These are phyloP conservation scores for Nakazawaea ishiwadae DNA, from an alignment of 805 yeast species.

Conservation along the genomic window DNA sequence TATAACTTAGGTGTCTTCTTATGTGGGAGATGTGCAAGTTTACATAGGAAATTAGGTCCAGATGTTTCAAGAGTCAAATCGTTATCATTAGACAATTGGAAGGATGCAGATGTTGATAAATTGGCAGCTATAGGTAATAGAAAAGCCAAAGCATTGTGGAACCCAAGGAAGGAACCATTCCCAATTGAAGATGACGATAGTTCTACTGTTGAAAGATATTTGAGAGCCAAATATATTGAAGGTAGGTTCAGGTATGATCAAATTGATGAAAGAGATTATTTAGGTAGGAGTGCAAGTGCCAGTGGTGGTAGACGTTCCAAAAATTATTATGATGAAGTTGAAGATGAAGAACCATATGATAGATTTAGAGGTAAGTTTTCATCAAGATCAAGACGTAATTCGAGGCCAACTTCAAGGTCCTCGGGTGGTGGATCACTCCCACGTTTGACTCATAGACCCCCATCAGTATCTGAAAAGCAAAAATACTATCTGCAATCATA, in stretches of 20 bases:
- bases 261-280: conserved; percentile 30
- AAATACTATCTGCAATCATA: conserved; percentile 47
- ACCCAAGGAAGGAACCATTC: conserved; percentile 60
- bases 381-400: conserved; percentile 12
- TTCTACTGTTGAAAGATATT: conserved; percentile 56
- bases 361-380: conserved; percentile 3
- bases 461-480: conserved; percentile 48
- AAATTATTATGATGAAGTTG: neutral
- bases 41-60: conserved; percentile 62
- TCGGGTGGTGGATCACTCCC: conserved; percentile 29
- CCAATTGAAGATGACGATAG: conserved; percentile 78
- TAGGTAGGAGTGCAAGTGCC: conserved; percentile 16
- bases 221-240: conserved; percentile 64
- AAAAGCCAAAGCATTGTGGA: conserved; percentile 59
- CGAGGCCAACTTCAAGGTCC: conserved; percentile 10
- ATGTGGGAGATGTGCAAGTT: conserved; percentile 82
- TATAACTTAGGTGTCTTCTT: conserved; percentile 60
- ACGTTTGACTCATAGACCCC: conserved; percentile 42
- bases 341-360: conserved; percentile 12
- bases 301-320: neutral
- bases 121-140: conserved; percentile 55
- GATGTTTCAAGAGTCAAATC: conserved; percentile 66
- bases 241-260: conserved; percentile 50
- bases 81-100: conserved; percentile 70
- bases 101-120: conserved; percentile 44